phyloP scores from a whole-genome alignment of 108 stramenopile genomes.

The Fragilariopsis cylindrus region DNA sequence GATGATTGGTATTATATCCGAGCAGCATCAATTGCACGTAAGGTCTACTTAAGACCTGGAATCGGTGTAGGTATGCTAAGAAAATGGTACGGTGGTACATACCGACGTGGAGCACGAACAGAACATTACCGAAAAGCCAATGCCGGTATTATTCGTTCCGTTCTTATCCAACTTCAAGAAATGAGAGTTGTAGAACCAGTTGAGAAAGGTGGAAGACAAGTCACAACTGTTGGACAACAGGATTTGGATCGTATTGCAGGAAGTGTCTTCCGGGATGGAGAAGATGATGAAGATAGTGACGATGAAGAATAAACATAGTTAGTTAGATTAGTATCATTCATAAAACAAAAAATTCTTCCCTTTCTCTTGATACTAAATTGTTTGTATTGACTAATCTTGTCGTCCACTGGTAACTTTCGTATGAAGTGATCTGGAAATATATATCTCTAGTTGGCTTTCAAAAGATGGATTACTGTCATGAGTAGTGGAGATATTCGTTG shows the following conservation, averaged over 20 bases:
- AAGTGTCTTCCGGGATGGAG: slow-evolving; percentile 75
- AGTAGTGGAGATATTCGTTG: too few relatives aligned
- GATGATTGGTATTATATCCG: slow-evolving; percentile 99
- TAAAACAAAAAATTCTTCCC: background rate
- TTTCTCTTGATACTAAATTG: background rate
- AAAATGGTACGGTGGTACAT: slow-evolving; percentile 96
- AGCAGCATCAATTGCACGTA: slow-evolving; percentile 97
- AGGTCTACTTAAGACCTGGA: slow-evolving; percentile 97
- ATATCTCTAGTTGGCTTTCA: too few relatives aligned
- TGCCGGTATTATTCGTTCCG: slow-evolving; percentile 93
- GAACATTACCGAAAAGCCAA: slow-evolving; percentile 94
- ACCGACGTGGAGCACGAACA: slow-evolving; percentile 89
- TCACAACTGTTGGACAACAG: slow-evolving; percentile 96
- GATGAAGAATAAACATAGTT: slow-evolving; percentile 20
- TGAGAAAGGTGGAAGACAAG: slow-evolving; percentile 80
- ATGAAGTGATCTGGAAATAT: too few relatives aligned
- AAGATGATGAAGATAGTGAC: slow-evolving; percentile 39
- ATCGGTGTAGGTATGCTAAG: slow-evolving; percentile 95
- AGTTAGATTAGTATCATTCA: background rate
- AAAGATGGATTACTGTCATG: too few relatives aligned
- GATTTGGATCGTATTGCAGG: slow-evolving; percentile 99
- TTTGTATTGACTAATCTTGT: too few relatives aligned
- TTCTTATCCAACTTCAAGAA: slow-evolving; percentile 92
- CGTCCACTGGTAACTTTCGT: too few relatives aligned
- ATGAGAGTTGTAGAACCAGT: slow-evolving; percentile 94